These are phyloP conservation scores for Phytophthora meadii DNA, from an alignment of 352 stramenopile species.

Conservation along the genomic window DNA sequence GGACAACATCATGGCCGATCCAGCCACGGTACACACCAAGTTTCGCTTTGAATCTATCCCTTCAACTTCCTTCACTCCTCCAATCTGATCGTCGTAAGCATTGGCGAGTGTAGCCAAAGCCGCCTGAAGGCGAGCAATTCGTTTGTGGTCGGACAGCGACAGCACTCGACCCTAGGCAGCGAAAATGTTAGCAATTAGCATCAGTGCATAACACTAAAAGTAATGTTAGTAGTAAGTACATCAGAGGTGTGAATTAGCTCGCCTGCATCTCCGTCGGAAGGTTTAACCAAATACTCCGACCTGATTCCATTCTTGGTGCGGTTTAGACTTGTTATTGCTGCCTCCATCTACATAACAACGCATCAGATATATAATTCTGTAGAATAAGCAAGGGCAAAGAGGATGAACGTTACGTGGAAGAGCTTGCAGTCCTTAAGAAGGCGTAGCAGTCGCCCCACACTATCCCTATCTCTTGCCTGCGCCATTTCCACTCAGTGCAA, in stretches of 20 bases:
- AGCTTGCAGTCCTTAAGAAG: constrained; percentile 46
- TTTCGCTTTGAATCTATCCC: constrained; percentile 35
- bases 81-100: constrained; percentile 19
- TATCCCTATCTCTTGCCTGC: constrained; percentile 22
- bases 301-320: constrained; percentile 17
- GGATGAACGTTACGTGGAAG: constrained; percentile 44
- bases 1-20: constrained; percentile 48
- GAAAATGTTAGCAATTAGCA: constrained; percentile 10
- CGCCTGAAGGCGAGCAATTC: constrained; percentile 57
- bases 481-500: not conserved
- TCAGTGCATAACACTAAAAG: not conserved
- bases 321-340: constrained; percentile 37
- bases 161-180: constrained; percentile 35
- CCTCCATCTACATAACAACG: constrained; percentile 42
- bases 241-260: constrained; percentile 16
- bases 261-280: constrained; percentile 10
- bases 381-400: not conserved
- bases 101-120: constrained; percentile 38
- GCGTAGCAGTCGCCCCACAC: constrained; percentile 51
- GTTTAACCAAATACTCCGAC: constrained; percentile 27
- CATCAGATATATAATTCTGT: constrained; percentile 1
- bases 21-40: constrained; percentile 51
- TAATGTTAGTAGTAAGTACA: constrained; percentile 10
- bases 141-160: constrained; percentile 64
- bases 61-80: not conserved